phyloP scores from a whole-genome alignment of 78 protist genomes.

The Salpingoeca rosetta region DNA sequence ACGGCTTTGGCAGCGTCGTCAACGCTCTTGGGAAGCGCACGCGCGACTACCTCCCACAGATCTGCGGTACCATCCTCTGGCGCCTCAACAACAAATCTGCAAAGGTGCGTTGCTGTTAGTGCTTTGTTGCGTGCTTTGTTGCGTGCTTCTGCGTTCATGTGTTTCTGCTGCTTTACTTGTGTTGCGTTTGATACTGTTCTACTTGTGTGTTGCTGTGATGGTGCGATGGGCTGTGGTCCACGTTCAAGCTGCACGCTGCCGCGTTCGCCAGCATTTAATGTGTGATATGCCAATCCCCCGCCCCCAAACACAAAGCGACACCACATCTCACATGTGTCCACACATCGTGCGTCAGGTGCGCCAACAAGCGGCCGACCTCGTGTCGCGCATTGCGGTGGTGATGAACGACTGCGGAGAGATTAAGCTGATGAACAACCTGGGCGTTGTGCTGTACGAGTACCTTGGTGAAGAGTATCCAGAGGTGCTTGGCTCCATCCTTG shows the following conservation, averaged over 20 bases:
- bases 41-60: constrained; percentile 81
- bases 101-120: no score
- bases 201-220: no score
- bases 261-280: no score
- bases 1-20: constrained; percentile 84
- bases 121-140: no score
- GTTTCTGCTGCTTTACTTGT: no score
- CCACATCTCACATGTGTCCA: no score
- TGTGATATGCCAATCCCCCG: no score
- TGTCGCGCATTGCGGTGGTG: constrained; percentile 83
- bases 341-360: constrained; percentile 58
- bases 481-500: constrained; percentile 87
- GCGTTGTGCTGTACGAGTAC: constrained; percentile 83
- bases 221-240: no score
- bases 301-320: no score
- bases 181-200: no score
- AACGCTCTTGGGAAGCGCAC: constrained; percentile 80
- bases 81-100: constrained; percentile 77
- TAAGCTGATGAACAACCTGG: constrained; percentile 72
- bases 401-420: constrained; percentile 83
- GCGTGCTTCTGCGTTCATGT: no score
- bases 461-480: constrained; percentile 98
- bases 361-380: constrained; percentile 89
- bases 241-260: no score
- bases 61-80: constrained; percentile 83